A percentile compares a stretch with the other conserved stretches of the same genome.
Evolutionary conservation across 345 rosid genomes (phyloP).

Genomic region (Ceriops zippeliana): DNA sequence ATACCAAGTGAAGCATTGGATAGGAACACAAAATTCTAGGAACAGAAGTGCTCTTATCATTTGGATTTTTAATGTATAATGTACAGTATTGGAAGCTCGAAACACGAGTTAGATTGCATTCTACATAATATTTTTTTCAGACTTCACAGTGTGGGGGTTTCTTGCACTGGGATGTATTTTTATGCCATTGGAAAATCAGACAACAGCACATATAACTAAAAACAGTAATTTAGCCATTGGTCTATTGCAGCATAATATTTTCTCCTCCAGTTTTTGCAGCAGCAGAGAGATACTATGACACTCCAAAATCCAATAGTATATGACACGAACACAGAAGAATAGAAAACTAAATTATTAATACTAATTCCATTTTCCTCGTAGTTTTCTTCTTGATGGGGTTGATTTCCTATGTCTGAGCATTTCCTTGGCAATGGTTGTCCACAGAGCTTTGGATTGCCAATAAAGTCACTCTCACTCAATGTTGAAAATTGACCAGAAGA

Average conservation of each 20-base stretch:
- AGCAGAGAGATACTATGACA: slow-evolving; percentile 9
- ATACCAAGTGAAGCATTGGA: no score
- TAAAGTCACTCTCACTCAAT: neutral
- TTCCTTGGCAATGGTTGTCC: slow-evolving; percentile 9
- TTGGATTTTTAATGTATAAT: no score
- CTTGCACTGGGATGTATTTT: no score
- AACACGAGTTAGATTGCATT: no score
- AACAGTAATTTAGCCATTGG: neutral
- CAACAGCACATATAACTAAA: neutral
- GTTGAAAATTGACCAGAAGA: slow-evolving; percentile 15
- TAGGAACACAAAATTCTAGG: no score
- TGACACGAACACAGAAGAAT: slow-evolving; percentile 8
- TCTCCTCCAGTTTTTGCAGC: slow-evolving; percentile 11
- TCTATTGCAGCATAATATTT: slow-evolving; percentile 9
- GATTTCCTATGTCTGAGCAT: neutral
- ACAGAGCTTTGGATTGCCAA: slow-evolving; percentile 20
- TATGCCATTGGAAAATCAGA: neutral
- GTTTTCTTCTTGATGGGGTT: neutral
- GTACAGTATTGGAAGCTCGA: no score
- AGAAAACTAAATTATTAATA: slow-evolving; percentile 13
- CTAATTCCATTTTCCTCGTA: neutral
- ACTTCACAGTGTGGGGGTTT: no score
- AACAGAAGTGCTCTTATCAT: no score
- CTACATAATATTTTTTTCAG: no score
- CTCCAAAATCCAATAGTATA: slow-evolving; percentile 19